Conservation (phyloP, 1,139 yeast genomes). For the Tardiomyces depauwii region DNA sequence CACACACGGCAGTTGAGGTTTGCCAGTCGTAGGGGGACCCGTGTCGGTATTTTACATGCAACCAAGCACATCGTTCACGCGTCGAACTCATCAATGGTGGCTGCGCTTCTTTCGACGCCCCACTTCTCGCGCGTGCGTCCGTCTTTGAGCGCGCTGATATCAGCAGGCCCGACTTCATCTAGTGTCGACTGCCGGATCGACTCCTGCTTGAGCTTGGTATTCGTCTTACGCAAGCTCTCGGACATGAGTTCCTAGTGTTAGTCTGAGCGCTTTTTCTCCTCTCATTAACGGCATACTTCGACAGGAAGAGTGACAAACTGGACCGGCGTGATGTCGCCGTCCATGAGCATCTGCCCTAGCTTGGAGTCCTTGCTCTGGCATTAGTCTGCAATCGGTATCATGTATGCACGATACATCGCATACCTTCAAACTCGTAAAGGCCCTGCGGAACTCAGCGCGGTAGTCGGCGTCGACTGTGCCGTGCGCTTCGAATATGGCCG, state of each 20-base stretch:
- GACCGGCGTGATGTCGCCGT: constrained; percentile 14
- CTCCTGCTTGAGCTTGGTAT: constrained; percentile 1
- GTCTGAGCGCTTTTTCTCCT: no score
- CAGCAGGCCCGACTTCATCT: constrained; percentile 13
- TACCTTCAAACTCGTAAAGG: constrained; percentile 13
- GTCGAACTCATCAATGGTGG: constrained; percentile 31
- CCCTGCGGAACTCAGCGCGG: constrained; percentile 9
- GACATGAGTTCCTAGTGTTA: constrained; percentile 19
- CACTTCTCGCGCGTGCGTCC: constrained; percentile 35
- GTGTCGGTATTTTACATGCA: no score
- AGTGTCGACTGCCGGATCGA: constrained; percentile 2
- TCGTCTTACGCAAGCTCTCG: constrained; percentile 17
- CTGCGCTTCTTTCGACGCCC: constrained; percentile 37
- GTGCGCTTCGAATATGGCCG: constrained; percentile 5
- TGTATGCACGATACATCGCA: neutral
- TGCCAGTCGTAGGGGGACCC: no score
- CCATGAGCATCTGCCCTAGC: constrained; percentile 17
- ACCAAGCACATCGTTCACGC: neutral
- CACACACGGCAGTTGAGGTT: no score
- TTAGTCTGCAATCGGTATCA: neutral
- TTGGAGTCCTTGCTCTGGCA: constrained; percentile 14
- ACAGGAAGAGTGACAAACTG: constrained; percentile 15
- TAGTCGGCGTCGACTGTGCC: constrained; percentile 7
- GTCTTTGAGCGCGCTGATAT: constrained; percentile 26
- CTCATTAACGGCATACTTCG: constrained; percentile 3